phyloP scores from a whole-genome alignment of 352 stramenopile genomes.

The Phytophthora sp. region DNA sequence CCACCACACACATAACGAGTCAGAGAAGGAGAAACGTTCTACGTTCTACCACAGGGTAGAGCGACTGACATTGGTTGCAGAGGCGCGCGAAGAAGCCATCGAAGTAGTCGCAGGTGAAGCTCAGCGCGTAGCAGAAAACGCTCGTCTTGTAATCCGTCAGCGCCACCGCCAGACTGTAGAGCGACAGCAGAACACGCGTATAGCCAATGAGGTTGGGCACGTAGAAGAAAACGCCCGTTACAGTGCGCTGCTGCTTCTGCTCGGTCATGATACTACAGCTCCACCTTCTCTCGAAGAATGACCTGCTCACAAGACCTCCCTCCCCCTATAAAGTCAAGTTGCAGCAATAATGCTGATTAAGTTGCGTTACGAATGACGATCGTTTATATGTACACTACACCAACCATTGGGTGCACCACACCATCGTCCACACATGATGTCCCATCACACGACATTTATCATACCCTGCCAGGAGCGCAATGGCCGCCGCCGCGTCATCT shows the following conservation, averaged over 20 bases:
- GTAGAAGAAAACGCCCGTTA: conserved; percentile 93
- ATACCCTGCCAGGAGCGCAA: conserved; percentile 2
- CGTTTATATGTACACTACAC: background rate
- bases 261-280: conserved; percentile 21
- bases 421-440: conserved; percentile 1
- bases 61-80: conserved; percentile 92
- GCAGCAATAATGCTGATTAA: background rate
- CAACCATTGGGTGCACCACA: conserved; percentile 6
- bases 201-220: conserved; percentile 98
- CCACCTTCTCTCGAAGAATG: background rate
- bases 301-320: background rate
- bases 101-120: conserved; percentile 98
- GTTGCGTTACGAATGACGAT: conserved; percentile 1
- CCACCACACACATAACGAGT: background rate
- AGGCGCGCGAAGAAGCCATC: conserved; percentile 97
- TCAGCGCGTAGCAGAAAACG: conserved; percentile 92
- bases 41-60: background rate
- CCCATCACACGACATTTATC: conserved; percentile 11
- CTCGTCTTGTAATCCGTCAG: conserved; percentile 75
- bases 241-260: conserved; percentile 44
- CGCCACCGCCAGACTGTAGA: conserved; percentile 88
- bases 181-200: conserved; percentile 84
- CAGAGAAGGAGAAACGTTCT: background rate
- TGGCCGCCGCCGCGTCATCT: conserved; percentile 13
- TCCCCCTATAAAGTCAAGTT: background rate